phyloP scores from a whole-genome alignment of 2,329 filamentous ascomycete species.

The Apiospora rasikravindrae region DNA sequence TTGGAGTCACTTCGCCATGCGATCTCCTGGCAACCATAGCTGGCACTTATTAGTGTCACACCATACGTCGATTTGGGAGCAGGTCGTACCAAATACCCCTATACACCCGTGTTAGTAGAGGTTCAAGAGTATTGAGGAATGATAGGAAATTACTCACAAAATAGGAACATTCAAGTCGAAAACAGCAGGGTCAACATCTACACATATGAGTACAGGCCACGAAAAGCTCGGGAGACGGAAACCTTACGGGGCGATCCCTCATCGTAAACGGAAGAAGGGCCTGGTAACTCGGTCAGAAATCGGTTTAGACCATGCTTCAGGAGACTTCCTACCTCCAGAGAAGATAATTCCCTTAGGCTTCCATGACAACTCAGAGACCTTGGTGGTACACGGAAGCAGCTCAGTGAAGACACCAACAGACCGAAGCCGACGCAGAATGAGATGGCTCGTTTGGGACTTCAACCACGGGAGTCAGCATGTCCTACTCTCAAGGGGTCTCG shows the following conservation, averaged over 20 bases:
- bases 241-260: constrained; percentile 63
- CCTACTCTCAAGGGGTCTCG: background rate
- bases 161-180: constrained; percentile 75
- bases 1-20: constrained; percentile 70
- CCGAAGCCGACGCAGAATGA: constrained; percentile 77
- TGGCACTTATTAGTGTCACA: constrained; percentile 39
- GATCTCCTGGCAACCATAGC: constrained; percentile 69
- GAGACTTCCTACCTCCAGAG: constrained; percentile 60
- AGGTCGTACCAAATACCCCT: constrained; percentile 36
- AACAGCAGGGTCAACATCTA: constrained; percentile 77
- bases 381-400: constrained; percentile 86
- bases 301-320: background rate
- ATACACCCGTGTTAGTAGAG: constrained; percentile 26
- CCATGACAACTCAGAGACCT: constrained; percentile 76
- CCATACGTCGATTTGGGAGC: constrained; percentile 27
- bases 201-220: constrained; percentile 20
- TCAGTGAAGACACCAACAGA: constrained; percentile 84
- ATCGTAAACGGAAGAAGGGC: constrained; percentile 78
- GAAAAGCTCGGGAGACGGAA: constrained; percentile 19
- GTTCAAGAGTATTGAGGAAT: constrained; percentile 6
- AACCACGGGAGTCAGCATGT: constrained; percentile 45
- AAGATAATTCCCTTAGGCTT: constrained; percentile 86
- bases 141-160: constrained; percentile 26
- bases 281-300: background rate
- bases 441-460: constrained; percentile 73